These are phyloP conservation scores for Daldinia caldariorum DNA, from an alignment of 495 filamentous ascomycete genomes.

Conservation along the genomic window DNA sequence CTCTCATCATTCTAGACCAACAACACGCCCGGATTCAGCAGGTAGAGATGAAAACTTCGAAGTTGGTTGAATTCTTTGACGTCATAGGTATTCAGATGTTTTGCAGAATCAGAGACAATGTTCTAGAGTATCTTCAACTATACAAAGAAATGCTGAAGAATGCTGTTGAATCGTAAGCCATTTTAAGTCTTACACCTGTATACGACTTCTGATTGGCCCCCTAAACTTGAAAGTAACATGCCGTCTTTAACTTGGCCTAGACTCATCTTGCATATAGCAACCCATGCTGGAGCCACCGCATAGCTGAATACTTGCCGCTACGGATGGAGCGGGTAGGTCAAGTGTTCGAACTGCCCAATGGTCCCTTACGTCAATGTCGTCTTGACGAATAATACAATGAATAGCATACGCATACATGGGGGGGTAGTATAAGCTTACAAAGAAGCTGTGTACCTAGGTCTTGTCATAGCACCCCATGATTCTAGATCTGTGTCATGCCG, in stretches of 20 bases:
- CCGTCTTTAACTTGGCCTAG: not conserved
- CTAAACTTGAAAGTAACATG: conserved; percentile 1
- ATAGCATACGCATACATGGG: conserved; percentile 6
- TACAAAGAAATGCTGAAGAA: conserved; percentile 12
- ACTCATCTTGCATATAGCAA: conserved; percentile 9
- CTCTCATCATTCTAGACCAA: not conserved
- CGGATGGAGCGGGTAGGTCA: conserved; percentile 6
- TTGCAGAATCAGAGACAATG: not conserved
- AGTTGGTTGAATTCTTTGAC: not conserved
- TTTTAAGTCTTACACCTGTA: conserved; percentile 1
- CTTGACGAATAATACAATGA: not conserved
- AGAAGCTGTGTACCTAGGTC: not conserved
- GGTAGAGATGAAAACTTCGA: not conserved
- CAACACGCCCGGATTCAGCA: conserved; percentile 7
- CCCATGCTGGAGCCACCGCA: conserved; percentile 7
- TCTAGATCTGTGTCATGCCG: conserved; percentile 1
- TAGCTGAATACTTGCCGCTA: not conserved
- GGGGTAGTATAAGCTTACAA: conserved; percentile 18
- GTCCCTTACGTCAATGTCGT: conserved; percentile 1
- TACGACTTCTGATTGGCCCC: not conserved
- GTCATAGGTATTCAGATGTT: conserved; percentile 12
- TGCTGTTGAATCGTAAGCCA: not conserved
- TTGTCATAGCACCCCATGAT: not conserved
- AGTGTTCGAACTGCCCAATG: not conserved
- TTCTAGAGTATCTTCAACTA: conserved; percentile 27